Evolutionary conservation across 2,329 filamentous ascomycete genomes (phyloP).

Genomic region (Colletotrichum horii): DNA sequence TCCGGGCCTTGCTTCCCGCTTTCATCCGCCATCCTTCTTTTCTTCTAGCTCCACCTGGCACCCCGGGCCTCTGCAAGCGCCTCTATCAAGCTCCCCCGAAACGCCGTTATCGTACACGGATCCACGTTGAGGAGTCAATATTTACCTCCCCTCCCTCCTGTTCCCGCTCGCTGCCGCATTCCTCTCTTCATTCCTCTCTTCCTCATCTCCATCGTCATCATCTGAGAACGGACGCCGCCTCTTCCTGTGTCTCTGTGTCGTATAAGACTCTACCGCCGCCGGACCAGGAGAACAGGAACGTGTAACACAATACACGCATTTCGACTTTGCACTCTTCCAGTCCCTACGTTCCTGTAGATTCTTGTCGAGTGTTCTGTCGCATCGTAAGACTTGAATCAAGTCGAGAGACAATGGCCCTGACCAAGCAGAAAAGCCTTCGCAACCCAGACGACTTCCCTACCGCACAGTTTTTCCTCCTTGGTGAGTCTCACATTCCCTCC

Average conservation of each 20-base stretch:
- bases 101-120: slow-evolving; percentile 20
- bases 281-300: slow-evolving; percentile 11
- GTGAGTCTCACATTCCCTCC: slow-evolving; percentile 54
- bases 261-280: slow-evolving; percentile 6
- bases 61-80: slow-evolving; percentile 16
- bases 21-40: slow-evolving; percentile 15
- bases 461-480: slow-evolving; percentile 82
- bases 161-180: slow-evolving; percentile 10
- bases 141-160: slow-evolving; percentile 17
- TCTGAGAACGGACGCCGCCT: slow-evolving; percentile 11
- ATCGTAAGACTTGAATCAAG: slow-evolving; percentile 50
- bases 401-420: slow-evolving; percentile 56
- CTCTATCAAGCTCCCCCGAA: neutral
- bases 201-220: neutral
- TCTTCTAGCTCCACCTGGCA: slow-evolving; percentile 8
- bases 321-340: slow-evolving; percentile 22
- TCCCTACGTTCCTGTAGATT: slow-evolving; percentile 13
- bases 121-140: slow-evolving; percentile 9
- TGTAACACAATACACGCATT: slow-evolving; percentile 17
- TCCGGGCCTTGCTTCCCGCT: slow-evolving; percentile 8
- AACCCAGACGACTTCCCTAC: slow-evolving; percentile 80
- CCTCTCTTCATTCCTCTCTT: slow-evolving; percentile 19
- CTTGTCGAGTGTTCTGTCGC: slow-evolving; percentile 36
- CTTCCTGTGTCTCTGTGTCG: neutral
- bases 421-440: slow-evolving; percentile 54